phyloP scores from a whole-genome alignment of 352 stramenopile genomes.

The Phytophthora megakarya region DNA sequence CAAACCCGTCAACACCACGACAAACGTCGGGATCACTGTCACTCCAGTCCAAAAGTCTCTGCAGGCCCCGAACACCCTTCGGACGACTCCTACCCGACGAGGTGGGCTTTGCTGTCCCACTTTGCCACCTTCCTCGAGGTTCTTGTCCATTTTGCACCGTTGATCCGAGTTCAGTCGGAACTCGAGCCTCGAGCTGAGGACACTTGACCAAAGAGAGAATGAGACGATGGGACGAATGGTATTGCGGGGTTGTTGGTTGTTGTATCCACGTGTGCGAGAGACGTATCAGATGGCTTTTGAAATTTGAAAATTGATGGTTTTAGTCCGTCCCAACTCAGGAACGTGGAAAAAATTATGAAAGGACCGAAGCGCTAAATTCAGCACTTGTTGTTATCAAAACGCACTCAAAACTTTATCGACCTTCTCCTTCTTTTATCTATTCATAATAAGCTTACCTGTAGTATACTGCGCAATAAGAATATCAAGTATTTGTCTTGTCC shows the following conservation, averaged over 20 bases:
- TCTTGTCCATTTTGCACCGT: slow-evolving; percentile 7
- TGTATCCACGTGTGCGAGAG: slow-evolving; percentile 16
- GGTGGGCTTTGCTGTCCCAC: slow-evolving; percentile 1
- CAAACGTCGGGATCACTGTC: slow-evolving; percentile 13
- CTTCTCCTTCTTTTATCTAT: too few relatives aligned
- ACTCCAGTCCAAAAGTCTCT: slow-evolving; percentile 9
- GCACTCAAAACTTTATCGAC: too few relatives aligned
- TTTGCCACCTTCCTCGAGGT: slow-evolving; percentile 15
- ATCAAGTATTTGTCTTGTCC: neutral
- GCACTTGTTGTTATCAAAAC: neutral
- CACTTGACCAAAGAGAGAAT: slow-evolving; percentile 20
- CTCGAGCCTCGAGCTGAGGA: too few relatives aligned
- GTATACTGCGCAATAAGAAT: too few relatives aligned
- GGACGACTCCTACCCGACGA: neutral
- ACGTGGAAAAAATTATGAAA: too few relatives aligned
- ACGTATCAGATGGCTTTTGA: slow-evolving; percentile 8
- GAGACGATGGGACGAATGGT: slow-evolving; percentile 16
- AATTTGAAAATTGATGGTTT: neutral
- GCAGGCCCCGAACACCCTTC: neutral
- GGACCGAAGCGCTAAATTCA: too few relatives aligned
- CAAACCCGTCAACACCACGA: slow-evolving; percentile 11
- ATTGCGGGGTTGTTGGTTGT: slow-evolving; percentile 6
- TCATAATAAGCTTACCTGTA: too few relatives aligned
- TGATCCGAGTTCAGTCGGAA: neutral
- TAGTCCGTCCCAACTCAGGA: neutral